Percentiles rank a stretch among this genome's conserved stretches.
These are phyloP conservation scores for Nakataea oryzae DNA, from an alignment of 2,329 filamentous ascomycete genomes.

Conservation along the genomic window DNA sequence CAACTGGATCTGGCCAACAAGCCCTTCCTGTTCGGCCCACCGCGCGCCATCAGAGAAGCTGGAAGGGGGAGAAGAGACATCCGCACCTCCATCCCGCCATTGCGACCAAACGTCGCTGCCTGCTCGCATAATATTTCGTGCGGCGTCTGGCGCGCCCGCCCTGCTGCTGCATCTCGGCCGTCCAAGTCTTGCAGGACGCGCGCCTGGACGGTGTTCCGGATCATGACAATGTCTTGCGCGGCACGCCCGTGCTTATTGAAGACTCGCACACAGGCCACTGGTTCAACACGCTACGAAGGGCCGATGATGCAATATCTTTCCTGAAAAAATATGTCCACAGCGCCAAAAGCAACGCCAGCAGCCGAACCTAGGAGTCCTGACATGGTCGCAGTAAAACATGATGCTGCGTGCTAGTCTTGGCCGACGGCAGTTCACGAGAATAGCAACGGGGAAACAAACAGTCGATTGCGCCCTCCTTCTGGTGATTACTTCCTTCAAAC, in stretches of 20 bases:
- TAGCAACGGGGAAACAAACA: not conserved
- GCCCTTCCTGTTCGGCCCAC: too few relatives aligned
- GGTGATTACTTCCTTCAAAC: not conserved
- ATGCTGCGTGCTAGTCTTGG: not conserved
- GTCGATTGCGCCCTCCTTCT: not conserved
- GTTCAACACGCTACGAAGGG: constrained; percentile 30
- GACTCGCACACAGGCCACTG: constrained; percentile 33
- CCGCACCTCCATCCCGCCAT: too few relatives aligned
- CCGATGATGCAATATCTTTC: constrained; percentile 23
- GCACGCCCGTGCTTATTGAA: constrained; percentile 31
- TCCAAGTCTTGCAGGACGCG: not conserved
- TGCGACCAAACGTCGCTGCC: too few relatives aligned
- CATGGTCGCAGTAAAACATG: not conserved
- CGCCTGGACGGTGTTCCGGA: constrained; percentile 6
- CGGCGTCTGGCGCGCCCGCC: too few relatives aligned
- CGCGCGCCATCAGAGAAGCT: too few relatives aligned
- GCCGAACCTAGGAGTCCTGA: not conserved
- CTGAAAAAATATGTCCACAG: not conserved
- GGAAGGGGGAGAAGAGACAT: too few relatives aligned
- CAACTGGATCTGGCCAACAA: too few relatives aligned
- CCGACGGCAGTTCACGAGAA: too few relatives aligned
- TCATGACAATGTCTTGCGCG: constrained; percentile 18
- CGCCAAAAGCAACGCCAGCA: not conserved
- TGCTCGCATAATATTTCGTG: too few relatives aligned
- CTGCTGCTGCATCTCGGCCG: not conserved